Base-by-base conservation (phyloP, 257 asterid species). In the Rehmannia glutinosa region DNA sequence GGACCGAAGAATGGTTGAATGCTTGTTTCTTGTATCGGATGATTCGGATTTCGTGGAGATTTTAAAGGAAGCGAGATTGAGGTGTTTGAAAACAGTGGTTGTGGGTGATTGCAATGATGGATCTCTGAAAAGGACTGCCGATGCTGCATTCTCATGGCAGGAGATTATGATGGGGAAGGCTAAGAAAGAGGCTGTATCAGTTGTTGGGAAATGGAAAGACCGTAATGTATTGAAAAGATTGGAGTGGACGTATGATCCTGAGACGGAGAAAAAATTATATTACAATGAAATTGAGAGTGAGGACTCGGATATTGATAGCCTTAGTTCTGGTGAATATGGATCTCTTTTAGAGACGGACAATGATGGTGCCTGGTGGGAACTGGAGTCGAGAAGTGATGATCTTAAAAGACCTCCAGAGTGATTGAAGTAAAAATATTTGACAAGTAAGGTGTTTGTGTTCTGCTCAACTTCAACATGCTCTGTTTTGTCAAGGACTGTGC, bases 41-140 rank as follows among this genome's bases (percentile, higher is more conserved):
- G 96, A 91, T 82, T 79, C 96, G 0, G 95, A 84, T 83, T 93
- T 85, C 68, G 86, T 81, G 39, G 88, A 64, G 64, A 71, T 88
- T 51, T 60, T 93, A 76, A 85, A 74, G 78, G 97, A 93, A 77
- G 95, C 97, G 6, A 81, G 78, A 59, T 17, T 68, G 82, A 88
- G 97, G 83, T 82, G 97, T 81, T 82, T 93, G 85, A 91, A 81
- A 70, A 90, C 96, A 0, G 95, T 90, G 60, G 96, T 88, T 38
- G 95, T 90, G 69, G 96, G 99, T 45, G 96, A 93, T 76, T 27
- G 38, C 60, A 75, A 41, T 9, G 92, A 85, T 0, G 90, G 95
- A 41, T 70, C 36, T 49, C 81, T 93, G 4, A 93, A 85, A 72
- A 83, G 96, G 71, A 69, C 68, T 3, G 96, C 97, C 0, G 96